Percentiles rank a stretch among this genome's conserved stretches.
Evolutionary conservation across 257 asterid species (phyloP).

Genomic region (Verbascum thapsus): DNA sequence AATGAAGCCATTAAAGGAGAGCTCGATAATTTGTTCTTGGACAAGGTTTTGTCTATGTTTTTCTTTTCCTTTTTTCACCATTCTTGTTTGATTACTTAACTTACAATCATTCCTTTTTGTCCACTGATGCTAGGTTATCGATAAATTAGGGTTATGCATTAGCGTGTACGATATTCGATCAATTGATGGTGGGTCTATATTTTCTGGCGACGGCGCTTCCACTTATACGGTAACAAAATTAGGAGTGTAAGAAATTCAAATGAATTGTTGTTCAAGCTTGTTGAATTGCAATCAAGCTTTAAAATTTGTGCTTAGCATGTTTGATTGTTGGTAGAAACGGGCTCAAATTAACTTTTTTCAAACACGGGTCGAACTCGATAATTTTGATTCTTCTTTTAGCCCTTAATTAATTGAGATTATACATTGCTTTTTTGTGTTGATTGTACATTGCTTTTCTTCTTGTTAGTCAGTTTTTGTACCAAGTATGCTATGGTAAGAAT

Average conservation of each 20-base stretch:
- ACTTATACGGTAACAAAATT: slow-evolving; percentile 72
- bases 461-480: too few relatives aligned
- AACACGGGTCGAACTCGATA: too few relatives aligned
- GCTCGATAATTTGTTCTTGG: slow-evolving; percentile 70
- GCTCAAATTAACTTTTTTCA: too few relatives aligned
- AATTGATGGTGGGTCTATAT: slow-evolving; percentile 74
- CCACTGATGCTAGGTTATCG: slow-evolving; percentile 53
- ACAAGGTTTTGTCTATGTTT: slow-evolving; percentile 51
- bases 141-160: slow-evolving; percentile 65
- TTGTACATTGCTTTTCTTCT: too few relatives aligned
- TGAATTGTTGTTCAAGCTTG: too few relatives aligned
- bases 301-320: too few relatives aligned
- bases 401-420: slow-evolving; percentile 21
- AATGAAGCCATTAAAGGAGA: slow-evolving; percentile 73
- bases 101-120: not conserved
- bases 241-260: too few relatives aligned
- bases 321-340: too few relatives aligned
- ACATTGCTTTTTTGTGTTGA: too few relatives aligned
- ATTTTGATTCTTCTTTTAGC: too few relatives aligned
- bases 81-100: slow-evolving; percentile 8
- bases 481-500: too few relatives aligned
- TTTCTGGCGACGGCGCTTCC: slow-evolving; percentile 82
- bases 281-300: too few relatives aligned
- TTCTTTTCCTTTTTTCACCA: not conserved
- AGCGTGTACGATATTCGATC: slow-evolving; percentile 76